Conservation (phyloP, 2,329 filamentous ascomycete genomes). For the Xylariaceae sp. region DNA sequence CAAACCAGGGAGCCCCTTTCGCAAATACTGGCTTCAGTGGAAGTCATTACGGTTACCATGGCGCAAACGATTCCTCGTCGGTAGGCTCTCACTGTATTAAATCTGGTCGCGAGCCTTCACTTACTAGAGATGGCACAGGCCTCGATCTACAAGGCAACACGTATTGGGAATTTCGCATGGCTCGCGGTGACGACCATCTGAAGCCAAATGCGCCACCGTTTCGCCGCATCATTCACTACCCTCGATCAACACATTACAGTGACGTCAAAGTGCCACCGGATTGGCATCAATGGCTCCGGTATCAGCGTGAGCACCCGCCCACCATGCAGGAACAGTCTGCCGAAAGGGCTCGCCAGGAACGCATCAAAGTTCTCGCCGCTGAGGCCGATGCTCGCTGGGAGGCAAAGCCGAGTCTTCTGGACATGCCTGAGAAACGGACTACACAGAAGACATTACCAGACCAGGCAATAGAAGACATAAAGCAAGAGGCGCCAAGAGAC, state of each 20-base stretch:
- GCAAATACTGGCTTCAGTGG: slow-evolving; percentile 57
- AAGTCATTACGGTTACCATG: slow-evolving; percentile 61
- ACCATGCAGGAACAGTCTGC: slow-evolving; percentile 54
- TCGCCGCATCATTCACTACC: slow-evolving; percentile 62
- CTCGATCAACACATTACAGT: slow-evolving; percentile 50
- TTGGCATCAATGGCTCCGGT: slow-evolving; percentile 69
- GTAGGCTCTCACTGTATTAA: slow-evolving; percentile 34
- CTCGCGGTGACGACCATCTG: slow-evolving; percentile 34
- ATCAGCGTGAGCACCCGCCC: slow-evolving; percentile 55
- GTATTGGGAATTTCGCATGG: slow-evolving; percentile 65
- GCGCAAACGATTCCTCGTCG: slow-evolving; percentile 61
- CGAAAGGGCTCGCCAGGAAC: slow-evolving; percentile 52
- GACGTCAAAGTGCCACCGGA: slow-evolving; percentile 57
- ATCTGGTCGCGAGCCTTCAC: too few relatives aligned
- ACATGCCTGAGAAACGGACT: slow-evolving; percentile 27
- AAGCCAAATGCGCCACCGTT: slow-evolving; percentile 32
- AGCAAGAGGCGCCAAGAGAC: slow-evolving; percentile 9
- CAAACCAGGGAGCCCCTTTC: slow-evolving; percentile 37
- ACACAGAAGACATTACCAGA: slow-evolving; percentile 18
- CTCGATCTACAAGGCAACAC: slow-evolving; percentile 65
- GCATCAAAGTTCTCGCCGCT: slow-evolving; percentile 56
- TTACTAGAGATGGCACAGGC: slow-evolving; percentile 39
- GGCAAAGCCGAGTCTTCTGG: slow-evolving; percentile 47
- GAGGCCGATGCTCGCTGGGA: slow-evolving; percentile 64
- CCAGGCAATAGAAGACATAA: neutral